These are phyloP conservation scores for Fraxinus quadrangulata DNA, from an alignment of 257 asterid genomes.

Conservation along the genomic window DNA sequence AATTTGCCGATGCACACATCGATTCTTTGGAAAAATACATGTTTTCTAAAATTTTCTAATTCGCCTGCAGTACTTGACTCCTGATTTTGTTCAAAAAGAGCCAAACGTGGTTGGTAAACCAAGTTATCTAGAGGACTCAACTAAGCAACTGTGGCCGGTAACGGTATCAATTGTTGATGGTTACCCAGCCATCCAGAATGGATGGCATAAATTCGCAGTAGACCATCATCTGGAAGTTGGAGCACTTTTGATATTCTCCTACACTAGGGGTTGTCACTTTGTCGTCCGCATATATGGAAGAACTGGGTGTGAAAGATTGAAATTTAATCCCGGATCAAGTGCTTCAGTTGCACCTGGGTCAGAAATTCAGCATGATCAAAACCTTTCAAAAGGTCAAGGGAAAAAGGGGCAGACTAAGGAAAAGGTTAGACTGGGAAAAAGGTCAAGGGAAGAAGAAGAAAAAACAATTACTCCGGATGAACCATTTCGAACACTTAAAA, in stretches of 20 bases:
- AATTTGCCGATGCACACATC: neutral
- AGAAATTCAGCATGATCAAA: too few relatives aligned
- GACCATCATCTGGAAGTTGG: slow-evolving; percentile 50
- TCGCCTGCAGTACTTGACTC: slow-evolving; percentile 74
- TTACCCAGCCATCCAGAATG: slow-evolving; percentile 48
- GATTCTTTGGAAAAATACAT: neutral
- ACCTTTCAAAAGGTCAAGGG: too few relatives aligned
- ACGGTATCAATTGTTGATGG: slow-evolving; percentile 31
- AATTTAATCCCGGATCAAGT: neutral
- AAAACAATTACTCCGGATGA: slow-evolving; percentile 20
- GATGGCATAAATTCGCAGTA: slow-evolving; percentile 54
- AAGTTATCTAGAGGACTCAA: slow-evolving; percentile 52
- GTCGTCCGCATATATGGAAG: slow-evolving; percentile 43
- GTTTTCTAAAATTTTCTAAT: slow-evolving; percentile 9
- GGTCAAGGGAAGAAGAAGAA: slow-evolving; percentile 13
- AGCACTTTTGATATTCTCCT: slow-evolving; percentile 40
- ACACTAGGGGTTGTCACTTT: slow-evolving; percentile 41
- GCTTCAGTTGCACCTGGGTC: too few relatives aligned
- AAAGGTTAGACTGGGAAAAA: slow-evolving; percentile 19
- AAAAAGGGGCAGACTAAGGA: neutral
- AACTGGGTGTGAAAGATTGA: slow-evolving; percentile 41
- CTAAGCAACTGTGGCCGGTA: slow-evolving; percentile 47
- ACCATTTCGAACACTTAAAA: slow-evolving; percentile 3
- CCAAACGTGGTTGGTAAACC: slow-evolving; percentile 35
- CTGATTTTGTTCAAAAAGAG: slow-evolving; percentile 38